These are phyloP conservation scores for Arthroderma uncinatum DNA, from an alignment of 2,329 filamentous ascomycete species.

Conservation along the genomic window DNA sequence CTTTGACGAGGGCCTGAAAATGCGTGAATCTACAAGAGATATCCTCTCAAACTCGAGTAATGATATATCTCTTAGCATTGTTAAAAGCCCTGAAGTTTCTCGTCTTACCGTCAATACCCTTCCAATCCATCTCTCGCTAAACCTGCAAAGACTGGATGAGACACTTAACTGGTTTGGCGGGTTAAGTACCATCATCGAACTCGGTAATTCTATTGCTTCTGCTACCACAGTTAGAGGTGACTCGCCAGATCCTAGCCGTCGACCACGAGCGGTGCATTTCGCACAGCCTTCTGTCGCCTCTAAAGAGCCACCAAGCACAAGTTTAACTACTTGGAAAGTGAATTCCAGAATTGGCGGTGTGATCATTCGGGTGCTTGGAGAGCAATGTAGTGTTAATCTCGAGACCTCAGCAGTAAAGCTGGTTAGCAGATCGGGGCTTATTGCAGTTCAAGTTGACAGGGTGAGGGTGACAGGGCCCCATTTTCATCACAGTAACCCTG, in stretches of 20 bases:
- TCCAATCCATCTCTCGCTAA: constrained; percentile 63
- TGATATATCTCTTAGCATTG: constrained; percentile 32
- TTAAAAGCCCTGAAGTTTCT: constrained; percentile 22
- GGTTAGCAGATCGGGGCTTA: constrained; percentile 59
- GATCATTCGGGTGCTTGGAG: constrained; percentile 63
- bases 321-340: constrained; percentile 43
- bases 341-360: constrained; percentile 68
- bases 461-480: constrained; percentile 65
- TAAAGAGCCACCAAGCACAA: constrained; percentile 2
- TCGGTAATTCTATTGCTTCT: constrained; percentile 73
- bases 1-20: constrained; percentile 39
- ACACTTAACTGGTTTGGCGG: constrained; percentile 83
- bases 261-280: constrained; percentile 47
- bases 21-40: constrained; percentile 38
- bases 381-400: constrained; percentile 60
- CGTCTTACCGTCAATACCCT: constrained; percentile 59
- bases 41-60: constrained; percentile 26
- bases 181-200: constrained; percentile 77
- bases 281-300: constrained; percentile 12
- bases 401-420: constrained; percentile 74
- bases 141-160: constrained; percentile 73
- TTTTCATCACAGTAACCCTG: constrained; percentile 34
- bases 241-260: constrained; percentile 23
- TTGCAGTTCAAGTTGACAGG: constrained; percentile 63
- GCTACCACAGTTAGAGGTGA: constrained; percentile 45